Conservation (phyloP, 2,329 filamentous ascomycete genomes). For the Exophiala sp. region DNA sequence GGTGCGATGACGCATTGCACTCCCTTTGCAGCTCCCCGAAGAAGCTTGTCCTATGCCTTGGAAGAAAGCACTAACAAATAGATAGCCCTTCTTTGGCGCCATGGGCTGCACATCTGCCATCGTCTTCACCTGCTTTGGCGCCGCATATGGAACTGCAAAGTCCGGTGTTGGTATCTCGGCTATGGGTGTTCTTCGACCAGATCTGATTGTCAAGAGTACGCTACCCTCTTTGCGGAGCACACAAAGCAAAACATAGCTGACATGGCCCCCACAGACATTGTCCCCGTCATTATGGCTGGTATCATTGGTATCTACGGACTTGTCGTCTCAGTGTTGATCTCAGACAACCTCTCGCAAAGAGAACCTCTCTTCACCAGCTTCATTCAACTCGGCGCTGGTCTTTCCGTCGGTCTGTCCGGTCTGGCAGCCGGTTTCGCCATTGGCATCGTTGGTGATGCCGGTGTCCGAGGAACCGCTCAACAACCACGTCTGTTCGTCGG, state of each 20-base stretch:
- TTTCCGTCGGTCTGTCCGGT: conserved; percentile 77
- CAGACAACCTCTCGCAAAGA: conserved; percentile 70
- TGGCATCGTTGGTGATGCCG: conserved; percentile 68
- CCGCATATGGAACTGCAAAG: conserved; percentile 98
- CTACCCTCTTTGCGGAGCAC: not conserved
- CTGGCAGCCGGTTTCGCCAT: conserved; percentile 81
- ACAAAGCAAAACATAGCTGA: conserved; percentile 2
- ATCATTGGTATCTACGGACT: conserved; percentile 99
- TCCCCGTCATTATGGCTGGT: conserved; percentile 87
- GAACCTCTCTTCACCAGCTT: conserved; percentile 75
- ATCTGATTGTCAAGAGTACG: conserved; percentile 99
- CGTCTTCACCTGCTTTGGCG: conserved; percentile 93
- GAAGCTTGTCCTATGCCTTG: not conserved
- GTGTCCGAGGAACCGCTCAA: conserved; percentile 51
- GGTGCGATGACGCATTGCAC: not conserved
- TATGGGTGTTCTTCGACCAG: conserved; percentile 96
- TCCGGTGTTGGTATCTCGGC: conserved; percentile 97
- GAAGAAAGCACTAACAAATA: conserved; percentile 30
- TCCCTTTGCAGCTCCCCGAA: not conserved
- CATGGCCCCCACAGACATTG: conserved; percentile 15
- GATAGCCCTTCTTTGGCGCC: conserved; percentile 86
- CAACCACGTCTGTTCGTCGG: conserved; percentile 65
- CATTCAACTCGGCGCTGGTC: conserved; percentile 80
- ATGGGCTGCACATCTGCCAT: conserved; percentile 96
- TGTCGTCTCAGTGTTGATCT: conserved; percentile 83